Evolutionary conservation across 73 alveolate genomes (phyloP), one percentile per base, ranked within the genome.

Genomic region (Loxodes magnus): DNA sequence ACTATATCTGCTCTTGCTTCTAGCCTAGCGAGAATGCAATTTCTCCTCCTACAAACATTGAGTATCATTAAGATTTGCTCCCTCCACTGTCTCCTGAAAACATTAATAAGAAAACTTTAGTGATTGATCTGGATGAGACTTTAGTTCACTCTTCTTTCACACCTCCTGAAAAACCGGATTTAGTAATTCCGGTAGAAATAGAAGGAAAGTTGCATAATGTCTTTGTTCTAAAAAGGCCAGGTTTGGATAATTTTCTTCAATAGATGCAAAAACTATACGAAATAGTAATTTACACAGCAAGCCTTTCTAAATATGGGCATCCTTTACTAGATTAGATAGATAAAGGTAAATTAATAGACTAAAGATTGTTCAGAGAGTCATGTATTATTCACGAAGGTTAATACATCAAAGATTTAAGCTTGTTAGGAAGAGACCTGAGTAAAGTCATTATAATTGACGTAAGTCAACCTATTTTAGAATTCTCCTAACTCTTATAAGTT

Each of bases 401-500:
- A 30, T 56, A 41, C 33, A 63, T 76, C 0, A 77, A 77, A 42
- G 83, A 77, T 42, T 30, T 77, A 25, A 29, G 39, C 9, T 25
- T 41, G 12, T 53, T 77, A 4, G 92, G 92, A 43, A 43, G 78
- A 35, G 73, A 64, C 21, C 36, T 65, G 36, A 66, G 36, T 16
- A 79, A 73, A 10, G 53, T 62, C 5, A 22, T 77, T 6, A 73
- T 77, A 1, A 52, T 77, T 23, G 92, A 77, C 55, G 52, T 38
- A 38, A 38, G 5, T 38, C n/a, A n/a, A n/a, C n/a, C 19, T 38
- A 7, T 14, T 38, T 7, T 12, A 38, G 52, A 83, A 83, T 65
- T 82, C 94, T 16, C 80, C 80, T 56, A 74, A 67, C 39, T 80
- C 97, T 4, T 83, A 77, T 57, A 35, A 75, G 48, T 63, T 87